These are phyloP conservation scores for Mycena citricolor DNA, from an alignment of 1,284 basidiomycete species.

Conservation along the genomic window DNA sequence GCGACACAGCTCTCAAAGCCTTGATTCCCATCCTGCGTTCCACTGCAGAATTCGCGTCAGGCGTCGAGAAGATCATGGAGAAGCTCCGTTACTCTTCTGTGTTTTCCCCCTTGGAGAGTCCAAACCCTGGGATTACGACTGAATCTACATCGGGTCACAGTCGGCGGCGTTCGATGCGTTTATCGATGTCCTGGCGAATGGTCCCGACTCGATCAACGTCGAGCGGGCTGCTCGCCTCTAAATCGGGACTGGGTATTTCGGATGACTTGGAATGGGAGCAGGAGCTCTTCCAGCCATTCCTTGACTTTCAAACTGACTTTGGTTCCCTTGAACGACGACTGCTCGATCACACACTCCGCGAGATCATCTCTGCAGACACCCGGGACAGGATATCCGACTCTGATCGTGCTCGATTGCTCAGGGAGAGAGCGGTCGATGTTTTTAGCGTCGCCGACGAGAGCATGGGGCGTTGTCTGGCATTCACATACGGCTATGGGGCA, in stretches of 20 bases:
- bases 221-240: conserved; percentile 27
- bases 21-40: conserved; percentile 70
- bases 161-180: conserved; percentile 60
- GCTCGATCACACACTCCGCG: conserved; percentile 57
- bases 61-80: conserved; percentile 74
- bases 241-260: conserved; percentile 26
- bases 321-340: conserved; percentile 70
- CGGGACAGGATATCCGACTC: conserved; percentile 37
- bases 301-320: conserved; percentile 86
- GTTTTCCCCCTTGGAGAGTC: conserved; percentile 28
- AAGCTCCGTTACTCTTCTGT: conserved; percentile 56
- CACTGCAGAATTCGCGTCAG: conserved; percentile 79
- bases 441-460: conserved; percentile 81
- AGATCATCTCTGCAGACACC: conserved; percentile 41
- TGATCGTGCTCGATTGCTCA: conserved; percentile 65
- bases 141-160: conserved; percentile 26
- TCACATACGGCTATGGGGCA: conserved; percentile 87
- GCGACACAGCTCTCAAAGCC: conserved; percentile 61
- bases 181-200: conserved; percentile 71
- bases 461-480: conserved; percentile 66
- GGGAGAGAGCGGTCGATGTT: conserved; percentile 71
- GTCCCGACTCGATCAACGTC: conserved; percentile 40
- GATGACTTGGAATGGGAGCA: conserved; percentile 80
- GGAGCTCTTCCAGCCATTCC: conserved; percentile 87
- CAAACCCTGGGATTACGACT: conserved; percentile 27